Conservation (phyloP, 352 stramenopile species). For the Phytophthora sansomeana region DNA sequence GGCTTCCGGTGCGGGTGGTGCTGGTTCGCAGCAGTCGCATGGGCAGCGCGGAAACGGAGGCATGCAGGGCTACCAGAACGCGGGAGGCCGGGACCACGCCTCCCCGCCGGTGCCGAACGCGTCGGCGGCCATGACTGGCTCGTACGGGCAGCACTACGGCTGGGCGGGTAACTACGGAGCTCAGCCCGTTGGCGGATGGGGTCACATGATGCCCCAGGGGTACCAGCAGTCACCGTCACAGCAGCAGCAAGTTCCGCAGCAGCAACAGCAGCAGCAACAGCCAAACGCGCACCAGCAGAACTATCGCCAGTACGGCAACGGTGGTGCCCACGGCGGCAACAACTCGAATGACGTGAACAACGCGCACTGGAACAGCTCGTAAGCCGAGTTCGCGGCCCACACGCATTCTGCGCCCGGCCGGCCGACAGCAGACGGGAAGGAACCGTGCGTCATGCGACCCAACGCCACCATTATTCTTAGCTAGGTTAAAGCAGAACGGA, state of each 20-base stretch:
- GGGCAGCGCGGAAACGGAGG: slow-evolving; percentile 62
- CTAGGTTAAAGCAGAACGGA: slow-evolving; percentile 38
- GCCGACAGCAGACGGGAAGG: slow-evolving; percentile 40
- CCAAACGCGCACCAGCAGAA: slow-evolving; percentile 74
- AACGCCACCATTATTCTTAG: slow-evolving; percentile 39
- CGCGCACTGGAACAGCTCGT: slow-evolving; percentile 83
- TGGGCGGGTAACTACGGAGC: slow-evolving; percentile 79
- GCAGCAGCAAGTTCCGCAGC: slow-evolving; percentile 61
- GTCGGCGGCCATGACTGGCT: slow-evolving; percentile 61
- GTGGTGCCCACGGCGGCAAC: slow-evolving; percentile 54
- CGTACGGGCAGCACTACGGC: slow-evolving; percentile 83
- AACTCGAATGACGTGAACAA: slow-evolving; percentile 59
- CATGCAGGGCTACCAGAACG: slow-evolving; percentile 69
- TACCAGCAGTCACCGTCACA: slow-evolving; percentile 79
- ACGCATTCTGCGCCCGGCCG: slow-evolving; percentile 20
- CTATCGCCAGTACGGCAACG: slow-evolving; percentile 82
- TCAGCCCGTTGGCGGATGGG: slow-evolving; percentile 78
- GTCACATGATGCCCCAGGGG: slow-evolving; percentile 87
- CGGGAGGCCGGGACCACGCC: slow-evolving; percentile 60
- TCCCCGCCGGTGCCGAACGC: slow-evolving; percentile 77
- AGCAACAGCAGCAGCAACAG: slow-evolving; percentile 72
- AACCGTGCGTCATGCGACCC: slow-evolving; percentile 41
- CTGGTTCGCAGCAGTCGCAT: slow-evolving; percentile 57
- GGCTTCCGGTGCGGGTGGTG: slow-evolving; percentile 41
- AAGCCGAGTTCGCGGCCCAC: slow-evolving; percentile 32